Base-by-base conservation (phyloP, 208 protist species). In the Porcisia deanei region DNA sequence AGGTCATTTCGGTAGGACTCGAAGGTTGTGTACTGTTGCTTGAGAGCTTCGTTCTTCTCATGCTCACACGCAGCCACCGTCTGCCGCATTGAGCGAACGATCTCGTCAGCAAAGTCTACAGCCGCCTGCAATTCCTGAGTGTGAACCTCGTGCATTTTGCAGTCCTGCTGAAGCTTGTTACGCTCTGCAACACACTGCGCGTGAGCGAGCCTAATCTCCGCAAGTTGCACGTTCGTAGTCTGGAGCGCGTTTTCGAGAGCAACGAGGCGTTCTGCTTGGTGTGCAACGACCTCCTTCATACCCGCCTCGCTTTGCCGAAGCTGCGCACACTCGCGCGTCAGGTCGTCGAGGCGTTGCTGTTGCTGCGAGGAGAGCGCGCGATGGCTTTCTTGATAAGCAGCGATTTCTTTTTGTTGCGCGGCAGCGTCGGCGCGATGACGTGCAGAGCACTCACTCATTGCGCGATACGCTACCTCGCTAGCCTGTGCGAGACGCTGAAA, bases 11-110 rank as follows among this genome's bases (percentile, higher is more conserved):
- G 70, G 37, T 87, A 82, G 3, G 69, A 66, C 61, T 93, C 86
- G 67, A 89, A 93, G 10, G 63, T 65, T 20, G 45, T 68, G 64
- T 85, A 75, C 59, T 93, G 89, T 12, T 73, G 68, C 47, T 81
- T 78, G 22, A 93, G 75, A 16, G 81, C 81, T 25, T 73, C 72
- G 58, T 82, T 74, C 72, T 82, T 82, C 1, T 82, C 77, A 52
- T 34, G 52, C 53, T 82, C 77, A 37, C 77, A 82, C 34, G 65
- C 72, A 1, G 58, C 55, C 58, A 82, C 77, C 18, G 77, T 77
- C 49, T 71, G 77, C 52, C 77, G 77, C 77, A 82, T 82, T 22
- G 77, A 82, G 37, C 72, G 67, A 39, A 82, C 77, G 30, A 82
- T 72, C 54, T 82, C 77, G 7, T 77, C 77, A 14, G 72, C 64